Base-by-base conservation (phyloP, 179 eudicot genomes). In the Silene coronaria region DNA sequence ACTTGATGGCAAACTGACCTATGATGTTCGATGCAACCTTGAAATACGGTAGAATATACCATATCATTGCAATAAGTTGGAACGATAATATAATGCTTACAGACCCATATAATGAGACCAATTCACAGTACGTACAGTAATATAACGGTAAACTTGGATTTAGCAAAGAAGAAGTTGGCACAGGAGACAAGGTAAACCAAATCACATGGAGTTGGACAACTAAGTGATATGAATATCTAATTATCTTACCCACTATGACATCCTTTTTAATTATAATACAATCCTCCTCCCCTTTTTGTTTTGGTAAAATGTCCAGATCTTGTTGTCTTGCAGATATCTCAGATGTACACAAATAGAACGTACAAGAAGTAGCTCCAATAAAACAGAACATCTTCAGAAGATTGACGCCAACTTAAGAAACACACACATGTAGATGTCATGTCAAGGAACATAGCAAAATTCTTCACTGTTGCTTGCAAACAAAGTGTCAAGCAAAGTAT, bases 221-320 rank as follows among this genome's bases (percentile, higher is more conserved):
- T 55, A 23, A 36, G 59, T 1, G 78, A 80, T 63, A 75, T 75
- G 79, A 38, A 66, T 16, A 72, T 60, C 79, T 64, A 30, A 70
- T 53, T 62, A 75, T 63, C 67, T 36, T 63, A 75, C 71, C 82
- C 71, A 75, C 75, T 74, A 46, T n/a, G 65, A 6, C 16, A n/a
- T 23, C 23, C 63, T 69, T 23, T 74, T 30, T 34, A 7, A 14
- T 32, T 67, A 65, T 28, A 28, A 28, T 8, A 5, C 22, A 16
- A 28, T 38, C 11, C 8, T n/a, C 26, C 24, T 34, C 51, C n/a
- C 16, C 70, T 67, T 11, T 75, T 53, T 32, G 22, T 16, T 48
- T 45, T 46, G 8, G 62, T 48, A 27, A 30, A 65, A 45, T 64
- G 30, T 14, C 21, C 28, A 65, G 34, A 65, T 65, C 69, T 64